phyloP scores from a whole-genome alignment of 257 asterid species.

The Coffea eugenioides region DNA sequence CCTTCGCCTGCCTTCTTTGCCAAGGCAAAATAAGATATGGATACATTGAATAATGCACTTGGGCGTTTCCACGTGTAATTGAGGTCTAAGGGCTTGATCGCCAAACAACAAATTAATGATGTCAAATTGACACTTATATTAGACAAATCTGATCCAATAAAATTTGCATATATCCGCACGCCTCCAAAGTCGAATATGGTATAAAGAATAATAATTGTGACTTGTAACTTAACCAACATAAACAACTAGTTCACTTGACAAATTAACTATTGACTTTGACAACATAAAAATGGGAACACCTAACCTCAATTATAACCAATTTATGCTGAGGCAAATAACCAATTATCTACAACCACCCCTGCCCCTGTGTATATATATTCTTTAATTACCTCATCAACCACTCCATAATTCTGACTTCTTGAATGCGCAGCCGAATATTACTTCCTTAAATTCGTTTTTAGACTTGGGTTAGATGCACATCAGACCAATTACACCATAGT shows the following conservation, averaged over 20 bases:
- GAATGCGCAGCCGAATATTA: slow-evolving; percentile 8
- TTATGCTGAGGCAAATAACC: background rate
- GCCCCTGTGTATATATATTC: background rate
- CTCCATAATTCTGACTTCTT: slow-evolving; percentile 31
- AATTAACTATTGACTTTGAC: slow-evolving; percentile 12
- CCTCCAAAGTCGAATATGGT: background rate
- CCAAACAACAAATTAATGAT: slow-evolving; percentile 12
- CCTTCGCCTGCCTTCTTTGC: slow-evolving; percentile 2
- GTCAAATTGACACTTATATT: slow-evolving; percentile 4
- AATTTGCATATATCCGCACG: slow-evolving; percentile 15
- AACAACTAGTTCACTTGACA: background rate
- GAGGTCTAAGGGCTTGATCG: slow-evolving; percentile 24
- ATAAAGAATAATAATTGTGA: slow-evolving; percentile 3
- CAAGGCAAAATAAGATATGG: background rate
- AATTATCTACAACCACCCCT: slow-evolving; percentile 10
- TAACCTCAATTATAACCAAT: slow-evolving; percentile 25
- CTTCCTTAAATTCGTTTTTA: background rate
- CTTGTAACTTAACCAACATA: background rate
- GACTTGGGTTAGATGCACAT: background rate
- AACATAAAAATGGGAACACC: slow-evolving; percentile 21
- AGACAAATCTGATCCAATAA: slow-evolving; percentile 17
- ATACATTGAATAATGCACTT: slow-evolving; percentile 5
- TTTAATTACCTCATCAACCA: slow-evolving; percentile 32
- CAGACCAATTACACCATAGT: background rate
- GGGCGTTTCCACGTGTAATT: slow-evolving; percentile 24